Base-by-base conservation (phyloP, 2,329 filamentous ascomycete species). In the Verticillium klebahnii region DNA sequence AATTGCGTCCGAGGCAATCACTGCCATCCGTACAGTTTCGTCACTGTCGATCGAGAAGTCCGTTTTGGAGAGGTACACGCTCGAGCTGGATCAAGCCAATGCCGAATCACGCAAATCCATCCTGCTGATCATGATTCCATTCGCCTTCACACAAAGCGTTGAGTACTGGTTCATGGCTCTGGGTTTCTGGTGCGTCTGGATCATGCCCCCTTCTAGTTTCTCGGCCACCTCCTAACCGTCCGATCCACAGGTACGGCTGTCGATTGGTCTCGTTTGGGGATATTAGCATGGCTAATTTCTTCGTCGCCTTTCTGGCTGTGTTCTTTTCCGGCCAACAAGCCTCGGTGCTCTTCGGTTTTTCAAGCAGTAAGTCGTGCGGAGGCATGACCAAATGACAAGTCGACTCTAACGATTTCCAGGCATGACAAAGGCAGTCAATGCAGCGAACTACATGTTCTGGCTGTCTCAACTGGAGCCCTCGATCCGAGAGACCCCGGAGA, bases 1-100 rank as follows among this genome's bases (percentile, higher is more conserved):
- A 9, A 73, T 80, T 23, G 81, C 81, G 0, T 75, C 75, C n/a
- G 81, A 83, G 59, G 75, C 79, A 1, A 72, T 81, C 7, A 70
- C 71, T 1, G 72, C 80, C 0, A 77, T 84, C 32, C 72, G 78
- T 11, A 83, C 80, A 1, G 73, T 29, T 5, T 29, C 29, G 29
- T 29, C 29, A 5, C 29, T 29, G 1, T 29, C 29, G 29, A 29
- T 29, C 29, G 29, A 29, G 6, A 29, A 6, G 29, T 29, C 29
- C 29, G 29, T 29, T 5, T 29, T 29, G 29, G 29, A 29, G 29
- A 29, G 29, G 29, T 29, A 29, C 29, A 29, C 29, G 29, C 29
- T 29, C 29, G 29, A 29, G 29, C 29, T 29, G 29, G 29, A 29
- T 4, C 29, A 29, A 3, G 39, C 39, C 39, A 14, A 23, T 25